These are phyloP conservation scores for Medicago lupulina DNA, from an alignment of 306 rosid genomes.

Conservation along the genomic window DNA sequence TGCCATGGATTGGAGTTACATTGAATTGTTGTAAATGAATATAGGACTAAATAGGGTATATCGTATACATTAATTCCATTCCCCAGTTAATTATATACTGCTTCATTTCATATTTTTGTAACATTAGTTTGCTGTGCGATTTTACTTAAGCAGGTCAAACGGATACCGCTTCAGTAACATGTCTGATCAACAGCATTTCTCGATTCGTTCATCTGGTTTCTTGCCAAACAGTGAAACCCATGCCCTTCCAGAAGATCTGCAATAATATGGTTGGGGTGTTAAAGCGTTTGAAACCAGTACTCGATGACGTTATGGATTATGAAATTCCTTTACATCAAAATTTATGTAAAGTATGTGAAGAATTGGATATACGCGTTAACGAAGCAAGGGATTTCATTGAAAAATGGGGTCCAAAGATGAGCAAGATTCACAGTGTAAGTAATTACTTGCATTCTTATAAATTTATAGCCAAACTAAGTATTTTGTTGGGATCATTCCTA, in stretches of 20 bases:
- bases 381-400: constrained; percentile 85
- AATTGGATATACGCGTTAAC: constrained; percentile 69
- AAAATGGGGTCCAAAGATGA: constrained; percentile 82
- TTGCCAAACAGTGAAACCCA: constrained; percentile 64
- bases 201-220: constrained; percentile 89
- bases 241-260: constrained; percentile 74
- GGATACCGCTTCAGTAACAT: constrained; percentile 70
- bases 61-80: background rate
- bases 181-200: constrained; percentile 91
- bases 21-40: background rate
- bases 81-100: background rate
- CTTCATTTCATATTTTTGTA: background rate
- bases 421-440: constrained; percentile 84
- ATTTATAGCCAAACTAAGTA: constrained; percentile 9
- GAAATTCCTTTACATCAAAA: constrained; percentile 56
- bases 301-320: constrained; percentile 72
- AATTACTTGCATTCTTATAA: constrained; percentile 20
- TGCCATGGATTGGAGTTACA: constrained; percentile 16
- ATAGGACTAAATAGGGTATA: background rate
- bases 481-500: constrained; percentile 25
- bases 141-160: constrained; percentile 68
- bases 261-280: constrained; percentile 67
- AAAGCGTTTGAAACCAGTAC: constrained; percentile 84
- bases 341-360: constrained; percentile 72
- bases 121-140: constrained; percentile 37